Evolutionary conservation across 2,329 filamentous ascomycete genomes (phyloP).

Genomic region (Lachnellula willkommii): DNA sequence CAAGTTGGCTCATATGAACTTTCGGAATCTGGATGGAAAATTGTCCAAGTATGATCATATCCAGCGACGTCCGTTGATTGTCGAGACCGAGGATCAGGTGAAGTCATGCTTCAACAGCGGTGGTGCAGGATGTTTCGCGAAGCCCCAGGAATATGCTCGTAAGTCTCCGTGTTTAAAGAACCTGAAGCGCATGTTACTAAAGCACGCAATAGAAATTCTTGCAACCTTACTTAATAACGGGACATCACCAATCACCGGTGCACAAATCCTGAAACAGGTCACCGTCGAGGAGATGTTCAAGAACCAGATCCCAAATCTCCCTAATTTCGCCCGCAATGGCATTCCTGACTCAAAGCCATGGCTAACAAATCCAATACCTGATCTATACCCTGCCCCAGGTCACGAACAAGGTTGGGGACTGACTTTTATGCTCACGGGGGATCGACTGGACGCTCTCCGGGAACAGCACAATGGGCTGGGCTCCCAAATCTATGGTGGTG

Average conservation of each 20-base stretch:
- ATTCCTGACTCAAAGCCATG: slow-evolving; percentile 44
- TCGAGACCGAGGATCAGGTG: slow-evolving; percentile 1
- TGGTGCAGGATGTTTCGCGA: slow-evolving; percentile 56
- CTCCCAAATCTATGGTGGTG: slow-evolving; percentile 59
- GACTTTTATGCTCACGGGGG: slow-evolving; percentile 49
- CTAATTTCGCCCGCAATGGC: slow-evolving; percentile 44
- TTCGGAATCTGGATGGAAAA: slow-evolving; percentile 40
- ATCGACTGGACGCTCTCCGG: slow-evolving; percentile 47
- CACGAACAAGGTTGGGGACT: slow-evolving; percentile 64
- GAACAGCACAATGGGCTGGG: slow-evolving; percentile 54
- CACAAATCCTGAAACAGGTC: slow-evolving; percentile 47
- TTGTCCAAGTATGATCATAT: slow-evolving; percentile 16
- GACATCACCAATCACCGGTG: slow-evolving; percentile 50
- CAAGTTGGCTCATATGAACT: slow-evolving; percentile 52
- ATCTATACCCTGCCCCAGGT: slow-evolving; percentile 34
- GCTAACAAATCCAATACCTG: slow-evolving; percentile 42
- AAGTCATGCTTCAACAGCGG: slow-evolving; percentile 47
- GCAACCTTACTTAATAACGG: slow-evolving; percentile 60
- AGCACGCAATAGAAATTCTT: slow-evolving; percentile 40
- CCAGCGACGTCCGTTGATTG: slow-evolving; percentile 8
- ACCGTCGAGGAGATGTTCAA: slow-evolving; percentile 60
- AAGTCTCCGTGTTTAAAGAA: not conserved
- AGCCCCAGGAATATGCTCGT: slow-evolving; percentile 53
- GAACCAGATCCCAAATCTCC: slow-evolving; percentile 54
- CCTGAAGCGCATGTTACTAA: not conserved